phyloP scores from a whole-genome alignment of 306 rosid genomes.

The Quillaja saponaria region DNA sequence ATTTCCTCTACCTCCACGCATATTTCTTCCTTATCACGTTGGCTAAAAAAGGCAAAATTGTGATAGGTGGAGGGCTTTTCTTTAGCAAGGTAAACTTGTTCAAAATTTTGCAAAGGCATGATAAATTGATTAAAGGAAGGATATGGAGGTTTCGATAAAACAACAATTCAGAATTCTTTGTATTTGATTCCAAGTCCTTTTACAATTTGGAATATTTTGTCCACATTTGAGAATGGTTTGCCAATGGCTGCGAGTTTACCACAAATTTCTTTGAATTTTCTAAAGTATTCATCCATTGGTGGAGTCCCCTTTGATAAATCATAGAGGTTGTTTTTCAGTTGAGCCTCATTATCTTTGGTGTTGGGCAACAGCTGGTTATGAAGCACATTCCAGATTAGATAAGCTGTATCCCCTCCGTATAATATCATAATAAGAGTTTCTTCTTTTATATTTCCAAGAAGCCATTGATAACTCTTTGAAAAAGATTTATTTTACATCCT shows the following conservation, averaged over 20 bases:
- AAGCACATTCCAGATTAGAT: neutral
- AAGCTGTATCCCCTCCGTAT: neutral
- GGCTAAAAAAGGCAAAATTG: neutral
- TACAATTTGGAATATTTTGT: too few species aligned
- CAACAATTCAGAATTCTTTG: too few species aligned
- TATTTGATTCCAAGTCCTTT: neutral
- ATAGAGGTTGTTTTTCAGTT: slow-evolving; percentile 11
- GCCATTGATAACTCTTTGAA: too few species aligned
- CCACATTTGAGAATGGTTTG: too few species aligned
- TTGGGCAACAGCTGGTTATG: neutral
- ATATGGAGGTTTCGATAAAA: slow-evolving; percentile 11
- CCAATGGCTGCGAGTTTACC: neutral
- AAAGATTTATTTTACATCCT: too few species aligned
- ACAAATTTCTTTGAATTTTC: neutral
- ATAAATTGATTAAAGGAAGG: slow-evolving; percentile 1
- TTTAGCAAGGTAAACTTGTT: neutral
- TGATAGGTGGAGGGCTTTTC: neutral
- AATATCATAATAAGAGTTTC: slow-evolving; percentile 2
- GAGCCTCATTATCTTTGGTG: neutral
- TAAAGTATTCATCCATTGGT: neutral
- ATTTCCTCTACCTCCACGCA: neutral
- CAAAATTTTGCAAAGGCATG: neutral
- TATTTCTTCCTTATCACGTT: neutral
- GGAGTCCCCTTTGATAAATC: neutral
- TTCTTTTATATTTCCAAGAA: neutral